Evolutionary conservation across 305 asterid species (phyloP).

Genomic region (Fraxinus velutina): DNA sequence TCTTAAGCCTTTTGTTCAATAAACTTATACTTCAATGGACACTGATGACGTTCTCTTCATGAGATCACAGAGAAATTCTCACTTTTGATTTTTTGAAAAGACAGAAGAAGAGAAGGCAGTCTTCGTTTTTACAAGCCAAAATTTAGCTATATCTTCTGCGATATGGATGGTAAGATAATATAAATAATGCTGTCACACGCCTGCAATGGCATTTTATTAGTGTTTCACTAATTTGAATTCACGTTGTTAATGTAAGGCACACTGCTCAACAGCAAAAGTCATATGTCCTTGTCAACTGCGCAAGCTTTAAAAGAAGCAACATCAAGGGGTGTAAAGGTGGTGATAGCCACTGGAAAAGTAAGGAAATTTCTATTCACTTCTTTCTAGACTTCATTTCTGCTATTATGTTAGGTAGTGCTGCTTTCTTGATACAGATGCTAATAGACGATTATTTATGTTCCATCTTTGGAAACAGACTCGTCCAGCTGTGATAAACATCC

Average conservation of each 20-base stretch:
- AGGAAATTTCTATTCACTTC: conserved; percentile 11
- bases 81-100: conserved; percentile 71
- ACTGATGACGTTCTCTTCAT: conserved; percentile 32
- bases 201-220: conserved; percentile 6
- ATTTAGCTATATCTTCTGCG: conserved; percentile 85
- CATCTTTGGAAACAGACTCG: conserved; percentile 59
- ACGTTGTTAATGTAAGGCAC: conserved; percentile 57
- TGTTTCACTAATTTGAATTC: conserved; percentile 24
- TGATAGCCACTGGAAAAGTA: conserved; percentile 98
- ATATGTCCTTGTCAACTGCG: conserved; percentile 60
- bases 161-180: conserved; percentile 86
- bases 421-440: conserved; percentile 22
- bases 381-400: conserved; percentile 12
- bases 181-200: neutral
- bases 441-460: conserved; percentile 21
- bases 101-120: conserved; percentile 95
- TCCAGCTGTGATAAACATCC: conserved; percentile 64
- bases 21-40: conserved; percentile 12
- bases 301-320: conserved; percentile 82
- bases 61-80: conserved; percentile 54
- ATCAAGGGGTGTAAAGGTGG: conserved; percentile 88
- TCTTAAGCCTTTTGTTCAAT: conserved; percentile 15
- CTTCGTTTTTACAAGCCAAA: conserved; percentile 92
- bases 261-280: conserved; percentile 96
- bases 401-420: conserved; percentile 21